Base-by-base conservation (phyloP, 2,329 filamentous ascomycete genomes). In the Gyromitra esculenta region DNA sequence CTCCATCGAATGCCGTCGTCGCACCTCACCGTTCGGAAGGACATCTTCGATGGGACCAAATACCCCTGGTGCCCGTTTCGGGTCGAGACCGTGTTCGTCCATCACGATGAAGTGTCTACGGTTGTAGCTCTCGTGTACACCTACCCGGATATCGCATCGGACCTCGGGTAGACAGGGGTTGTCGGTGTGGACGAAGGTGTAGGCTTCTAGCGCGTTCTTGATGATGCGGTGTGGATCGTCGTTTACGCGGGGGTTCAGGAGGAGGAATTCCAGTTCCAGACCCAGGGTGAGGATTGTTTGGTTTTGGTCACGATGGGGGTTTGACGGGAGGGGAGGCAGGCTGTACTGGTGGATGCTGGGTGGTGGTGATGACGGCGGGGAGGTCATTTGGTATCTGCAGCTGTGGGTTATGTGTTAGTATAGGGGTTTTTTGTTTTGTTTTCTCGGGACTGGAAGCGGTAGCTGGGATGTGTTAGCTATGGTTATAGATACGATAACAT, bases 231-330 rank as follows among this genome's bases (percentile, higher is more conserved):
- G 31, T 21, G 66, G 66, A 11, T 69, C 56, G 11, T 69, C 65
- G 15, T 69, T 13, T 9, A 39, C 8, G n/a, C 9, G 13, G 41
- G 60, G 43, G n/a, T 69, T 69, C 9, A 69, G 56, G 18, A 69
- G 54, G 56, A 69, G 66, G 11, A 72, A 72, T 65, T 72, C 68
- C 37, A 67, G 60, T 31, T 73, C 70, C 3, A 73, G 25, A 1
- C 70, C 70, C 15, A 73, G 60, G n/a, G 70, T 73, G 62, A 67
- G 64, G 41, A 73, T 67, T 4, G 39, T 71, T 45, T 71, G 68
- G 25, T 43, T 56, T 11, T 56, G 13, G 5, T 48, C 48, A 2
- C 50, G 48, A 6, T 2, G 43, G 31, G 66, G 5, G 18, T 48
- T 37, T 57, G 31, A 8, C 15, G 11, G 21, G 31, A 48, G 65